A percentile compares a stretch with the other conserved stretches of the same genome.
These are phyloP conservation scores for Leccinum truebloodii DNA, from an alignment of 768 basidiomycete genomes.

Conservation along the genomic window DNA sequence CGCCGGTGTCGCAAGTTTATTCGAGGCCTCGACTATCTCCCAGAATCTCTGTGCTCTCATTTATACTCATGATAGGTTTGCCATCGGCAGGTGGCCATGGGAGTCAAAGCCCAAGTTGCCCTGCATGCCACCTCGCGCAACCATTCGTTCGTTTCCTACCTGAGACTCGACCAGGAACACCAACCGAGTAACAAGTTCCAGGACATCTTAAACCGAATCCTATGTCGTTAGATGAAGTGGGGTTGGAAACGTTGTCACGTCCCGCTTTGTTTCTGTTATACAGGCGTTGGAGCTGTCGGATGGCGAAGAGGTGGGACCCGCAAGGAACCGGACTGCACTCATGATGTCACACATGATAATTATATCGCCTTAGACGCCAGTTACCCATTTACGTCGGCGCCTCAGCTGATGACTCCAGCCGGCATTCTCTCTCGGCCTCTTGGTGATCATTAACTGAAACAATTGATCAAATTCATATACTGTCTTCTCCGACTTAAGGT, in stretches of 20 bases:
- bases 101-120: neutral
- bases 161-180: neutral
- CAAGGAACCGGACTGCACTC: neutral
- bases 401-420: neutral
- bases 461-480: neutral
- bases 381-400: neutral
- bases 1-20: neutral
- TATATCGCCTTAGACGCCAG: neutral
- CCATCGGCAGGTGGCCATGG: neutral
- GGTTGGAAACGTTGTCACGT: neutral
- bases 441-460: neutral
- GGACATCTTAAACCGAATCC: neutral
- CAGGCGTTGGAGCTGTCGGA: neutral
- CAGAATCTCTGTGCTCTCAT: neutral
- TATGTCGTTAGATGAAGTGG: neutral
- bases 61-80: neutral
- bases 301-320: neutral
- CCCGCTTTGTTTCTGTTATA: neutral
- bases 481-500: neutral
- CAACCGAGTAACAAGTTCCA: neutral
- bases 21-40: neutral
- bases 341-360: neutral
- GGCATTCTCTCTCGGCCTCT: neutral
- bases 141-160: neutral
- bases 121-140: neutral